Conservation (phyloP, 805 yeast genomes). For the Candida maltosa region DNA sequence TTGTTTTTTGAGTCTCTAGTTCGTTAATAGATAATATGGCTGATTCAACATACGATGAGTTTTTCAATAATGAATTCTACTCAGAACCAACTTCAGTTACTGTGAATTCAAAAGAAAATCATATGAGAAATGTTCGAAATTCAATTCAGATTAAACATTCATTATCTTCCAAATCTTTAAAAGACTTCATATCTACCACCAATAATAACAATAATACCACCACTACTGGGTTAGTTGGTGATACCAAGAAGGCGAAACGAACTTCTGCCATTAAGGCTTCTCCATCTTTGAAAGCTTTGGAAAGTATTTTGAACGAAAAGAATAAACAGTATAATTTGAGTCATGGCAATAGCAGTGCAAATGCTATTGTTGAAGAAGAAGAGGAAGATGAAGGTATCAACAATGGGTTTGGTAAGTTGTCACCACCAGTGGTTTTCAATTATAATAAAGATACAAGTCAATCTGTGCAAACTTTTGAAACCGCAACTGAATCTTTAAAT, state of each 20-base stretch:
- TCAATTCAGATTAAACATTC: constrained; percentile 25
- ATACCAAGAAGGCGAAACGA: constrained; percentile 1
- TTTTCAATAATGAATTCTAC: constrained; percentile 32
- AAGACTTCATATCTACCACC: constrained; percentile 11
- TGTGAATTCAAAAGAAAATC: constrained; percentile 12
- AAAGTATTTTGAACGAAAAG: constrained; percentile 25
- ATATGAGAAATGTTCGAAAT: constrained; percentile 21
- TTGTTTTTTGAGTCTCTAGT: too few relatives aligned
- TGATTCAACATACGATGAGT: too few relatives aligned
- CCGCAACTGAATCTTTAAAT: constrained; percentile 17
- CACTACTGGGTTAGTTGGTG: constrained; percentile 2
- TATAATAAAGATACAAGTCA: neutral
- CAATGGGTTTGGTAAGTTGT: neutral
- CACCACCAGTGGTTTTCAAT: constrained; percentile 1
- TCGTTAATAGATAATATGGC: constrained; percentile 10
- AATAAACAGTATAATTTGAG: constrained; percentile 1
- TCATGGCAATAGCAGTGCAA: constrained; percentile 10
- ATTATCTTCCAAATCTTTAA: constrained; percentile 22
- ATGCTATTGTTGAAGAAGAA: constrained; percentile 16
- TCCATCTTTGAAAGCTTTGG: constrained; percentile 42
- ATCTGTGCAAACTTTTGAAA: constrained; percentile 25
- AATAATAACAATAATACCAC: neutral
- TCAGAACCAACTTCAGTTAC: constrained; percentile 19
- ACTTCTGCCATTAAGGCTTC: constrained; percentile 34
- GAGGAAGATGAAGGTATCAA: constrained; percentile 15